These are phyloP conservation scores for Salvia hispanica DNA, from an alignment of 257 asterid genomes.

Conservation along the genomic window DNA sequence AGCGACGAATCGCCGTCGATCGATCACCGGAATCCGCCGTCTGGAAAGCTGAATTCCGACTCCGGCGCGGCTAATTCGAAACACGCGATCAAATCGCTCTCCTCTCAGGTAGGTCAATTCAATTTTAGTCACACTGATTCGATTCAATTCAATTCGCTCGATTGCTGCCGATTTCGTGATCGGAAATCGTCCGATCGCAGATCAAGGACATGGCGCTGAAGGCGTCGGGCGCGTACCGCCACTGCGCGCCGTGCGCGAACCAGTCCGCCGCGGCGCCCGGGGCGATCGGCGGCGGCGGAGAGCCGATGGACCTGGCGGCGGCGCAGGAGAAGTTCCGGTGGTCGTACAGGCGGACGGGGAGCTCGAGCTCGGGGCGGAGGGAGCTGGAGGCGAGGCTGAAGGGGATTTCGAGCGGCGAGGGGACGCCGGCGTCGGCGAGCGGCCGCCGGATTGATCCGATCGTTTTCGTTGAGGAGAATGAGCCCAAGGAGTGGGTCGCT, in stretches of 20 bases:
- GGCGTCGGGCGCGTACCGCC: constrained; percentile 92
- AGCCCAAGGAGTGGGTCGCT: constrained; percentile 98
- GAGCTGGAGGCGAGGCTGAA: constrained; percentile 86
- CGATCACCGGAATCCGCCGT: constrained; percentile 38
- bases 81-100: constrained; percentile 61
- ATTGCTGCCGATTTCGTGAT: background rate
- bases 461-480: constrained; percentile 87
- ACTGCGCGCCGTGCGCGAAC: constrained; percentile 74
- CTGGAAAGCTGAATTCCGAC: constrained; percentile 37
- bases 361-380: constrained; percentile 85
- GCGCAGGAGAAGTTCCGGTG: constrained; percentile 74
- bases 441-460: constrained; percentile 88
- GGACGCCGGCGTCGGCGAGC: constrained; percentile 89
- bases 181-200: constrained; percentile 35
- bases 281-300: constrained; percentile 43
- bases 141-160: too few species aligned
- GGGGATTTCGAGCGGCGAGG: constrained; percentile 92
- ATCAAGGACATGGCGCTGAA: constrained; percentile 94
- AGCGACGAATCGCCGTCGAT: constrained; percentile 47
- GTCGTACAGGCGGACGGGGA: constrained; percentile 84
- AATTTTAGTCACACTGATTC: background rate
- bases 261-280: constrained; percentile 44
- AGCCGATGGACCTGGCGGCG: constrained; percentile 50
- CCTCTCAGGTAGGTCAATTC: constrained; percentile 61
- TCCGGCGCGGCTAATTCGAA: constrained; percentile 51